A percentile compares a stretch with the other conserved stretches of the same genome.
Evolutionary conservation across 495 filamentous ascomycete genomes (phyloP).

Genomic region (Penicillium chermesinum): DNA sequence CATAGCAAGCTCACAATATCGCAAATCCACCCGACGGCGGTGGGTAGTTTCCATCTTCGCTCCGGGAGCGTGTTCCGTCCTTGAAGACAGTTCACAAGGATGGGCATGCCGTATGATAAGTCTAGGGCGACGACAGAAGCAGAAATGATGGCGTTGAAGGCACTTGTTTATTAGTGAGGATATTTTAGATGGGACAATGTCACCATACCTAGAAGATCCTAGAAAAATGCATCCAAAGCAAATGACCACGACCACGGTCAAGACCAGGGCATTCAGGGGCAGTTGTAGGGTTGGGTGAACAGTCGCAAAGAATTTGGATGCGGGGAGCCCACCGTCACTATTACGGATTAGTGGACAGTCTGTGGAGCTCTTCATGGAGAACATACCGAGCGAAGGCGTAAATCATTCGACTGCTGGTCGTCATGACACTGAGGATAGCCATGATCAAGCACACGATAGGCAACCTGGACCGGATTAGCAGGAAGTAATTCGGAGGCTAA

Average conservation of each 20-base stretch:
- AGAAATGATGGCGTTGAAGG: constrained; percentile 60
- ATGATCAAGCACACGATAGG: constrained; percentile 66
- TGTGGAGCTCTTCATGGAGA: background rate
- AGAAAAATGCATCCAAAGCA: constrained; percentile 68
- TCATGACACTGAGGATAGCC: constrained; percentile 63
- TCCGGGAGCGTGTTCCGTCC: constrained; percentile 57
- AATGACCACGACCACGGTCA: constrained; percentile 57
- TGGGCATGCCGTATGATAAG: constrained; percentile 65
- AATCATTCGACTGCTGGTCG: constrained; percentile 67
- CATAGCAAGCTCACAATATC: constrained; percentile 43
- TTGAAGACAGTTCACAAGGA: constrained; percentile 57
- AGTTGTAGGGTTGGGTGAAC: constrained; percentile 58
- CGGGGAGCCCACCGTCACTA: constrained; percentile 64
- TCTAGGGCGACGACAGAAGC: constrained; percentile 65
- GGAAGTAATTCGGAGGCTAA: background rate
- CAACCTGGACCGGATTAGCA: constrained; percentile 32
- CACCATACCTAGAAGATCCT: constrained; percentile 52
- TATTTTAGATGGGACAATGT: background rate
- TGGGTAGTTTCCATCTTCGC: constrained; percentile 55
- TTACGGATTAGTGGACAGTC: background rate
- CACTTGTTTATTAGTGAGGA: constrained; percentile 19
- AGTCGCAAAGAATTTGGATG: constrained; percentile 53
- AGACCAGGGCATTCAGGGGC: constrained; percentile 60
- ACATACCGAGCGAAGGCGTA: constrained; percentile 58
- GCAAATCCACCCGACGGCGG: constrained; percentile 52